phyloP scores from a whole-genome alignment of 768 basidiomycete species.

The Rubroboletus pulcherrimus region DNA sequence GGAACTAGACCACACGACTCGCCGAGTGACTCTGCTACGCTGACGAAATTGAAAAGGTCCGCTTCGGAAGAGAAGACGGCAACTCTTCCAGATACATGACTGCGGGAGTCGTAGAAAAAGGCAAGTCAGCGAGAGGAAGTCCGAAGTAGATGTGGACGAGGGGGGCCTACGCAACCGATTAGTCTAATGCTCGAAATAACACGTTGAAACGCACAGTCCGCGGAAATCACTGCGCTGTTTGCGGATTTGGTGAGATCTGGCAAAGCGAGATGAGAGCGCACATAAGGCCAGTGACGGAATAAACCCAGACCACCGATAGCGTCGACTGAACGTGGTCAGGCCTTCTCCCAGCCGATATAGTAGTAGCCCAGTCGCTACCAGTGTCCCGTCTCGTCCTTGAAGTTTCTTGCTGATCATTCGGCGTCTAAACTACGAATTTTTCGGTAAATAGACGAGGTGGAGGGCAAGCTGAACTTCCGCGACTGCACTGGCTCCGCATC shows the following conservation, averaged over 20 bases:
- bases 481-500: constrained; percentile 14
- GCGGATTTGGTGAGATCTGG: constrained; percentile 26
- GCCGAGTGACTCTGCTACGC: background rate
- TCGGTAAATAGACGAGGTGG: constrained; percentile 2
- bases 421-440: background rate
- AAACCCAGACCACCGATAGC: background rate
- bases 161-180: constrained; percentile 20
- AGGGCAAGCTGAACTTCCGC: background rate
- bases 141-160: constrained; percentile 11
- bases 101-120: constrained; percentile 9
- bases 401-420: constrained; percentile 4
- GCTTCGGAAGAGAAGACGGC: constrained; percentile 6
- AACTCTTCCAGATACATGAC: constrained; percentile 10
- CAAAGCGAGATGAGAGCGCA: constrained; percentile 9
- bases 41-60: constrained; percentile 8
- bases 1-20: constrained; percentile 22
- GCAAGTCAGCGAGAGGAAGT: constrained; percentile 17
- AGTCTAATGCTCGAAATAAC: constrained; percentile 22
- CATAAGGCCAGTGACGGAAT: background rate
- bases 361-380: background rate
- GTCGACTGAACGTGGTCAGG: background rate
- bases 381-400: background rate
- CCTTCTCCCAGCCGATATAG: background rate
- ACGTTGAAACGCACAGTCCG: constrained; percentile 23
- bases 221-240: constrained; percentile 30